Percentiles rank a stretch among this genome's conserved stretches.
Conservation (phyloP, 345 rosid species). For the Sisymbrium irio region DNA sequence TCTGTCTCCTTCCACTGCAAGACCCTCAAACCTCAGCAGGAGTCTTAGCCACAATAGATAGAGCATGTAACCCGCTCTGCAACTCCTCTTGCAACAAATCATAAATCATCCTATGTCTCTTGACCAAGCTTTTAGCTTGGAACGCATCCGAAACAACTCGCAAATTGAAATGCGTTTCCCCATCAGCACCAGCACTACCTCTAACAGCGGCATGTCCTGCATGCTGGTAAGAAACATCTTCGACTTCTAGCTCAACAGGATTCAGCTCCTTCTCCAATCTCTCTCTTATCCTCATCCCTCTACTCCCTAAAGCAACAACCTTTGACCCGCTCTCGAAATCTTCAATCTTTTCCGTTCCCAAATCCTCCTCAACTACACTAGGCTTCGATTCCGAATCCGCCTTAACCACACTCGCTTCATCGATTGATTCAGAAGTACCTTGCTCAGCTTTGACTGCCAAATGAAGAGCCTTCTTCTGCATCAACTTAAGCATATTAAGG, state of each 20-base stretch:
- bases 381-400: slow-evolving; percentile 9
- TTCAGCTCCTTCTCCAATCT: slow-evolving; percentile 60
- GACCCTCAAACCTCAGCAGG: slow-evolving; percentile 29
- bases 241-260: slow-evolving; percentile 64
- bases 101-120: slow-evolving; percentile 36
- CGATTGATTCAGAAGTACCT: slow-evolving; percentile 5
- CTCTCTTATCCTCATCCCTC: slow-evolving; percentile 77
- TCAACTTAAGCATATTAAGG: slow-evolving; percentile 85
- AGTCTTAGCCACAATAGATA: slow-evolving; percentile 38
- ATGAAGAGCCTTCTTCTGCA: slow-evolving; percentile 80
- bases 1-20: neutral
- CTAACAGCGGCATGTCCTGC: slow-evolving; percentile 52
- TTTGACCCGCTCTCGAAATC: neutral
- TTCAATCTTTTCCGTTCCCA: slow-evolving; percentile 3
- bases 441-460: slow-evolving; percentile 45
- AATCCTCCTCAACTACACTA: neutral
- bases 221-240: slow-evolving; percentile 74
- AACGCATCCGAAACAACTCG: slow-evolving; percentile 33
- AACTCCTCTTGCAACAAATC: slow-evolving; percentile 35
- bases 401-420: slow-evolving; percentile 20
- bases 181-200: slow-evolving; percentile 29
- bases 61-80: slow-evolving; percentile 36
- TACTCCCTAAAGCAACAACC: slow-evolving; percentile 51
- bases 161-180: slow-evolving; percentile 39
- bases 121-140: slow-evolving; percentile 36